Base-by-base conservation (phyloP, 176 grass and related monocot genomes). In the Cenchrus purpureus region DNA sequence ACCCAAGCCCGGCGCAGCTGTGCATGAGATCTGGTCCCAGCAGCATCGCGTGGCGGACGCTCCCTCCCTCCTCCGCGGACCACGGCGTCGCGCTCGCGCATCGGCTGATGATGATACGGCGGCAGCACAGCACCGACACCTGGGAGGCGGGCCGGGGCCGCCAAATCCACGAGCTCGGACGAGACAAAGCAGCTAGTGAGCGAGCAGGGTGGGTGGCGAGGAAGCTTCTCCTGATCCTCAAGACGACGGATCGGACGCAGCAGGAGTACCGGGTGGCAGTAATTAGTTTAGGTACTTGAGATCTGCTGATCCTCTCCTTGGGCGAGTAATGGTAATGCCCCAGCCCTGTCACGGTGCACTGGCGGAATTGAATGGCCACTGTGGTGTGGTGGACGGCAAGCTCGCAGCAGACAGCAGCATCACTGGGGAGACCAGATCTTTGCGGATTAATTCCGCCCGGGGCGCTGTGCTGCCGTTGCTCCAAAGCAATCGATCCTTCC, bases 211-310 rank as follows among this genome's bases (percentile, higher is more conserved):
- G 34, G 62, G 58, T 66, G 19, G 56, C 15, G 45, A 55, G 56
- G 86, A 79, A 84, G 68, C 68, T 88, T 84, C 81, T 48, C 6
- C 12, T 7, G 66, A 73, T 79, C 13, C 77, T 43, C 48, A 1
- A 61, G 75, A 50, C 28, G 29, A 65, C 6, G 15, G 62, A 19
- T 13, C 52, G 16, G 68, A 7, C 44, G 20, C 5, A 34, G 49
- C 37, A 29, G 9, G 8, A 49, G 52, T 71, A 28, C 75, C 8
- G 12, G 7, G 13, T 1, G 12, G 31, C 15, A 69, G 67, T 69
- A 11, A 45, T 31, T 57, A 76, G 75, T 7, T 12, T 11, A 1
- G 22, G 56, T 77, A 25, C 74, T 59, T 45, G 74, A 4, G 68
- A 4, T 45, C 42, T 45, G 17, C 10, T 68, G 37, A n/a, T 10